These are phyloP conservation scores for Cladosporium sp. DNA, from an alignment of 2,329 filamentous ascomycete genomes.

Conservation along the genomic window DNA sequence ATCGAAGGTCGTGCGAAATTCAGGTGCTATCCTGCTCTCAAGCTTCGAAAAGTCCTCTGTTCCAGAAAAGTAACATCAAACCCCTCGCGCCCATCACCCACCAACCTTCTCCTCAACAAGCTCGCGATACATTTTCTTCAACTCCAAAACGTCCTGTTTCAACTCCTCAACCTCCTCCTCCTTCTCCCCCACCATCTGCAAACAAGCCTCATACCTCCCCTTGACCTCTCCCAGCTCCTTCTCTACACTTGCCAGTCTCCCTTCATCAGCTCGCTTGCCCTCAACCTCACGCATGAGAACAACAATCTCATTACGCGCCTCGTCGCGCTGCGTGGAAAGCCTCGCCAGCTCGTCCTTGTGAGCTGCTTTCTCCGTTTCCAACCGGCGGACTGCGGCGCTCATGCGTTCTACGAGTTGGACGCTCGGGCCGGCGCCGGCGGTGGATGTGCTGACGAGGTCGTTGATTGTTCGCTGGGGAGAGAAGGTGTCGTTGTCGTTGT, in stretches of 20 bases:
- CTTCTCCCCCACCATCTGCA: slow-evolving; percentile 96
- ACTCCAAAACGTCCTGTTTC: slow-evolving; percentile 78
- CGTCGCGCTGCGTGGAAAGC: slow-evolving; percentile 80
- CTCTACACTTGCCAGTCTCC: slow-evolving; percentile 61
- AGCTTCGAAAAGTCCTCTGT: too few species aligned
- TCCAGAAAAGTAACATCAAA: too few species aligned
- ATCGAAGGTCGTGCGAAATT: too few species aligned
- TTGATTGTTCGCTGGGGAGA: slow-evolving; percentile 68
- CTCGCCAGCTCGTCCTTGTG: slow-evolving; percentile 80
- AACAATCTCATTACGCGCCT: slow-evolving; percentile 88
- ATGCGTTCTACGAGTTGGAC: slow-evolving; percentile 95
- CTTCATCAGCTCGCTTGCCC: slow-evolving; percentile 56
- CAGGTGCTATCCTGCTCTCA: too few species aligned
- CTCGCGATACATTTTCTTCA: slow-evolving; percentile 95
- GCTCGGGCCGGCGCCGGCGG: slow-evolving; percentile 81
- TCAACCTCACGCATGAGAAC: slow-evolving; percentile 83
- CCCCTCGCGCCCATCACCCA: slow-evolving; percentile 6
- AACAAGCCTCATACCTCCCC: slow-evolving; percentile 77
- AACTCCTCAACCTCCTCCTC: slow-evolving; percentile 92
- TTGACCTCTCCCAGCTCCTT: slow-evolving; percentile 64
- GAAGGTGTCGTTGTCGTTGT: slow-evolving; percentile 52
- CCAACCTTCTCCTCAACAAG: slow-evolving; percentile 59
- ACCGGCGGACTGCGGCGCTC: slow-evolving; percentile 83
- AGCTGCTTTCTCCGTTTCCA: slow-evolving; percentile 88
- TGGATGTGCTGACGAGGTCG: slow-evolving; percentile 52